Conservation (phyloP, 257 asterid genomes). For the Solanum pimpinellifolium region DNA sequence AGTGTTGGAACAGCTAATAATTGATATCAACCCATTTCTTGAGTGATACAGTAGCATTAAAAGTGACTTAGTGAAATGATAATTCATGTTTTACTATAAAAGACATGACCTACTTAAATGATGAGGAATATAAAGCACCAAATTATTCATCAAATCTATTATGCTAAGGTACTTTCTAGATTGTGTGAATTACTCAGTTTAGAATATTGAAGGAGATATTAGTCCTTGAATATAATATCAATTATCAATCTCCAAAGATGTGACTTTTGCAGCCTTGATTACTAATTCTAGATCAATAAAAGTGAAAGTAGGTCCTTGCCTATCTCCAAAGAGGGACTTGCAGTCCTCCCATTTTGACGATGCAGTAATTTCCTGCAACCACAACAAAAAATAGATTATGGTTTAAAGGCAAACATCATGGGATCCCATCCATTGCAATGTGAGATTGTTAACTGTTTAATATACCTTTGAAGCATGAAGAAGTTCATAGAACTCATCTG, state of each 20-base stretch:
- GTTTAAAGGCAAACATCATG: neutral
- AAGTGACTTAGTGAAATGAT: neutral
- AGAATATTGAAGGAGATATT: neutral
- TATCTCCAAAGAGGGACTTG: constrained; percentile 52
- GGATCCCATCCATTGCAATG: neutral
- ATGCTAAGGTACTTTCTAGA: neutral
- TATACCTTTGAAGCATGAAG: constrained; percentile 56
- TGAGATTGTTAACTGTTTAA: neutral
- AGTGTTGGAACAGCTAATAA: neutral
- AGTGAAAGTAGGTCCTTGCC: constrained; percentile 29
- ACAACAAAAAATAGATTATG: neutral
- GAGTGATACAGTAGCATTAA: neutral
- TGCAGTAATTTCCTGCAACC: constrained; percentile 55
- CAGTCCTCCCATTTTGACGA: constrained; percentile 84
- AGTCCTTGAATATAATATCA: neutral
- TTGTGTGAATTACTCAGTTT: neutral
- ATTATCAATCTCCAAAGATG: neutral
- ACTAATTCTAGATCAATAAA: neutral
- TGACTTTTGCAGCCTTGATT: neutral
- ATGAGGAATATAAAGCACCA: neutral
- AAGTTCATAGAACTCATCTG: constrained; percentile 52
- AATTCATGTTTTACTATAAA: neutral
- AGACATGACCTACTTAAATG: neutral
- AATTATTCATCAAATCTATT: neutral
- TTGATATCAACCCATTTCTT: neutral